A percentile compares a stretch with the other conserved stretches of the same genome.
Evolutionary conservation across 257 asterid species (phyloP).

Genomic region (Mitragyna speciosa): DNA sequence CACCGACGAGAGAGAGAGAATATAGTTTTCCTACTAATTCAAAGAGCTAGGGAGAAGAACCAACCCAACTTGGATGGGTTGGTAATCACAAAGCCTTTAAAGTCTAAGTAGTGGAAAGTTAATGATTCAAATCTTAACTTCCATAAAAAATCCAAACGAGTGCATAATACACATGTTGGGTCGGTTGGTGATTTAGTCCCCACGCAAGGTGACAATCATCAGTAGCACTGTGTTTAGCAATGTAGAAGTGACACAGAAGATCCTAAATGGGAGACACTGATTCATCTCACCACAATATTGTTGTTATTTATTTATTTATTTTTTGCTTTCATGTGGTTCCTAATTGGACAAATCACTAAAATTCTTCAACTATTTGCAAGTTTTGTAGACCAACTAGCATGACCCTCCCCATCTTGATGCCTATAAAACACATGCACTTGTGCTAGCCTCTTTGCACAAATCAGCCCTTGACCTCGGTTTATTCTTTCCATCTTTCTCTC

Average conservation of each 20-base stretch:
- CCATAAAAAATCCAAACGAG: too few relatives aligned
- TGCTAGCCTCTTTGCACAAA: conserved; percentile 19
- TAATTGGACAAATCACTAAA: conserved; percentile 35
- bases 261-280: conserved; percentile 16
- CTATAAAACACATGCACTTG: conserved; percentile 26
- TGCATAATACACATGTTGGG: too few relatives aligned
- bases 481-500: conserved; percentile 3
- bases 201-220: too few relatives aligned
- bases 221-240: too few relatives aligned
- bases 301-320: conserved; percentile 17
- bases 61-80: too few relatives aligned
- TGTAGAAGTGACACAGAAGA: too few relatives aligned
- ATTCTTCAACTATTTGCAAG: conserved; percentile 35
- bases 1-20: not conserved
- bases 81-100: too few relatives aligned
- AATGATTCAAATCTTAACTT: too few relatives aligned
- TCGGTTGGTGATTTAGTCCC: too few relatives aligned
- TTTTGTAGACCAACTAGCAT: conserved; percentile 36
- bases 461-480: conserved; percentile 13
- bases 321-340: conserved; percentile 56
- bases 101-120: too few relatives aligned
- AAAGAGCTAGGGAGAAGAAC: too few relatives aligned
- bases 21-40: too few relatives aligned
- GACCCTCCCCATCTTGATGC: conserved; percentile 24
- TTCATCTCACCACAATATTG: not conserved